These are phyloP conservation scores for Neonectria faginata DNA, from an alignment of 2,329 filamentous ascomycete genomes.

Conservation along the genomic window DNA sequence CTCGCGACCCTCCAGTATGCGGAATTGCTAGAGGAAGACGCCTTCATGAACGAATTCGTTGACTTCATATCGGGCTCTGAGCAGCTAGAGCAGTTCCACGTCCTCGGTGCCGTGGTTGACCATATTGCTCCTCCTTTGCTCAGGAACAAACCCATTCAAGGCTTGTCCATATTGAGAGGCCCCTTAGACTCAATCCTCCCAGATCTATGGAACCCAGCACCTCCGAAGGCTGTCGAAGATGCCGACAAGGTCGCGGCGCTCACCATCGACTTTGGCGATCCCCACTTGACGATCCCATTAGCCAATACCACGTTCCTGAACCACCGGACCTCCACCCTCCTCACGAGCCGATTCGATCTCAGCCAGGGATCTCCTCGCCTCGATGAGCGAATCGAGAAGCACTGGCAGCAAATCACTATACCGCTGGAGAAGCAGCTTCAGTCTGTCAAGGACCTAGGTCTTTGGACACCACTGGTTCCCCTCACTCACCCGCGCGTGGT, in stretches of 20 bases:
- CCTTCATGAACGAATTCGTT: slow-evolving; percentile 57
- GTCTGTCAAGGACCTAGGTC: slow-evolving; percentile 41
- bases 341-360: slow-evolving; percentile 52
- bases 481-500: slow-evolving; percentile 73
- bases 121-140: slow-evolving; percentile 57
- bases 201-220: slow-evolving; percentile 55
- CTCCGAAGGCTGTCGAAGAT: slow-evolving; percentile 45
- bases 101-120: slow-evolving; percentile 69
- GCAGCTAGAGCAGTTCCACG: slow-evolving; percentile 55
- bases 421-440: slow-evolving; percentile 36
- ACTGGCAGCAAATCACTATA: slow-evolving; percentile 53
- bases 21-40: slow-evolving; percentile 59
- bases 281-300: slow-evolving; percentile 69
- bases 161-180: slow-evolving; percentile 66
- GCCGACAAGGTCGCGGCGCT: slow-evolving; percentile 55
- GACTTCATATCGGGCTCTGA: slow-evolving; percentile 58
- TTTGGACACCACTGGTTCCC: slow-evolving; percentile 66
- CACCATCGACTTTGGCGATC: slow-evolving; percentile 54
- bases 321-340: slow-evolving; percentile 69
- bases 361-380: slow-evolving; percentile 37
- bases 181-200: slow-evolving; percentile 56
- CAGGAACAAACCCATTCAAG: slow-evolving; percentile 50
- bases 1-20: slow-evolving; percentile 63
- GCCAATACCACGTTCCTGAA: slow-evolving; percentile 85
- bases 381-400: slow-evolving; percentile 50